phyloP scores from a whole-genome alignment of 2,329 filamentous ascomycete genomes.

The Escovopsis sp. region DNA sequence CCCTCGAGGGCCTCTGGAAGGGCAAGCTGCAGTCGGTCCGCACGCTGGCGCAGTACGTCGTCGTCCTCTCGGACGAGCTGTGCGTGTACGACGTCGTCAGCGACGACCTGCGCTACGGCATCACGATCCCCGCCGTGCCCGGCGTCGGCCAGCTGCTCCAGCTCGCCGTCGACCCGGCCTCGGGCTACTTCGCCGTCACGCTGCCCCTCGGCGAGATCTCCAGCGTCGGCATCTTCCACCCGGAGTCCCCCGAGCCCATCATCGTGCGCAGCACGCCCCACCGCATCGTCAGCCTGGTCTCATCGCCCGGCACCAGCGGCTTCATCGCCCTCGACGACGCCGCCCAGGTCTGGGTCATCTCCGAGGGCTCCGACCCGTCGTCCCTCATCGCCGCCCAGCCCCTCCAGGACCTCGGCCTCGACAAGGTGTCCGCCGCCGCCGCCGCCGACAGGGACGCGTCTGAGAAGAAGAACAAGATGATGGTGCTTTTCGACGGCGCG shows the following conservation, averaged over 20 bases:
- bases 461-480: no score
- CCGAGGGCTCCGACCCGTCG: conserved; percentile 42
- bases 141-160: conserved; percentile 36
- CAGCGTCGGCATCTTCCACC: conserved; percentile 52
- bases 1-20: conserved; percentile 52
- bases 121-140: conserved; percentile 36
- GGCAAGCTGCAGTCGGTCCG: conserved; percentile 52
- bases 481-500: no score
- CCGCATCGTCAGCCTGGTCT: conserved; percentile 51
- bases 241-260: conserved; percentile 43
- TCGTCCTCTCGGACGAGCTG: conserved; percentile 60
- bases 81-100: conserved; percentile 74
- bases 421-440: conserved; percentile 17
- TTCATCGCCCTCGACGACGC: conserved; percentile 65
- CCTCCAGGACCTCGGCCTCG: conserved; percentile 37
- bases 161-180: conserved; percentile 55
- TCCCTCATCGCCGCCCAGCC: conserved; percentile 38
- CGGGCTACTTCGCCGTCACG: conserved; percentile 51
- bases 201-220: conserved; percentile 33
- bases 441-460: neutral
- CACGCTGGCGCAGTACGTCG: conserved; percentile 58
- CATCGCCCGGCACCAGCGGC: conserved; percentile 49
- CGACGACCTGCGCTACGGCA: conserved; percentile 56
- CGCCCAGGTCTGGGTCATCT: conserved; percentile 53
- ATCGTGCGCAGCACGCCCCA: conserved; percentile 41